Percentiles rank a stretch among this genome's conserved stretches.
Evolutionary conservation across 2,329 filamentous ascomycete genomes (phyloP).

Genomic region (Trichoderma lentiforme): DNA sequence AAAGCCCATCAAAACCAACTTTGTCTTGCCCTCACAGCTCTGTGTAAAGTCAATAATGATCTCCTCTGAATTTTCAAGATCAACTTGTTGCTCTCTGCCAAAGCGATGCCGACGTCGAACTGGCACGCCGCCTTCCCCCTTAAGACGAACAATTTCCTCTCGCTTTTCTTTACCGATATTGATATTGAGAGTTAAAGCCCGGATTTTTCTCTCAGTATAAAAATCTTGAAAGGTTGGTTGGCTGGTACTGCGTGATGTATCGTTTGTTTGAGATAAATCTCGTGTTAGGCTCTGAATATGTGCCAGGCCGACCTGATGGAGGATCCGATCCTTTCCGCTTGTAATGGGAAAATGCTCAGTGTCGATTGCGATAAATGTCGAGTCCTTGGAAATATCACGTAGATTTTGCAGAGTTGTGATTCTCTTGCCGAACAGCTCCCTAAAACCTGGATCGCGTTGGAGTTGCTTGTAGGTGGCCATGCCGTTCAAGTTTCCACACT

Average conservation of each 20-base stretch:
- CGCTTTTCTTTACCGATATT: background rate
- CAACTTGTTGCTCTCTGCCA: background rate
- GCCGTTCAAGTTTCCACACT: background rate
- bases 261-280: background rate
- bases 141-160: background rate
- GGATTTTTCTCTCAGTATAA: background rate
- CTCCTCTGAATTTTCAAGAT: background rate
- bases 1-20: background rate
- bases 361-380: background rate
- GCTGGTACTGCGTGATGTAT: background rate
- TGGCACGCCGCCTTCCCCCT: background rate
- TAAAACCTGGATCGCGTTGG: background rate
- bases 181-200: background rate
- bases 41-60: background rate
- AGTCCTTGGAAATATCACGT: background rate
- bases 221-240: background rate
- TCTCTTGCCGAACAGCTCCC: background rate
- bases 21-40: background rate
- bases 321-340: background rate
- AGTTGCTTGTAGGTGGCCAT: background rate
- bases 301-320: background rate
- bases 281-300: background rate
- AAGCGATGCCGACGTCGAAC: background rate
- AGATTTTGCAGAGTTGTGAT: background rate
- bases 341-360: background rate